Conservation (phyloP, 2,329 filamentous ascomycete genomes). For the Aspergillus neotritici region DNA sequence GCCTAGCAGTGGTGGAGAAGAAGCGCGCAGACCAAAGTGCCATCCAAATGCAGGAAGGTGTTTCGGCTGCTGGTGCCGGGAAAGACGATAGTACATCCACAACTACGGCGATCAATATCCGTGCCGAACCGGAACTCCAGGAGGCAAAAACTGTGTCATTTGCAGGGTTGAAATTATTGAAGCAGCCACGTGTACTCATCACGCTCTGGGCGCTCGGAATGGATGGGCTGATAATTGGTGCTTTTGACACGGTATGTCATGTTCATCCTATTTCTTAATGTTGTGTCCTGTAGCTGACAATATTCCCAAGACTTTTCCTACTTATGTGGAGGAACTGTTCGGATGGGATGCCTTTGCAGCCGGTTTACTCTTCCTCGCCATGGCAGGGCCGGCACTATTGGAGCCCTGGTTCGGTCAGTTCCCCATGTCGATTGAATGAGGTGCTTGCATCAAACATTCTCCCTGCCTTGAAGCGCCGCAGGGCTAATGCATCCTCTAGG, state of each 20-base stretch:
- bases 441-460: background rate
- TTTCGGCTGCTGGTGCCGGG: too few relatives aligned
- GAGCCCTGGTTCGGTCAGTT: constrained; percentile 49
- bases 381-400: constrained; percentile 56
- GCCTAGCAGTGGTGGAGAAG: constrained; percentile 56
- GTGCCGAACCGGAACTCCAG: background rate
- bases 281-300: constrained; percentile 7
- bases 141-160: constrained; percentile 24
- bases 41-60: too few relatives aligned
- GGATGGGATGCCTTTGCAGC: constrained; percentile 51
- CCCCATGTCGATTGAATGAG: background rate
- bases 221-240: constrained; percentile 7
- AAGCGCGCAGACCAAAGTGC: constrained; percentile 13
- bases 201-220: constrained; percentile 3
- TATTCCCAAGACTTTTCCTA: constrained; percentile 36
- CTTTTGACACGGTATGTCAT: constrained; percentile 26
- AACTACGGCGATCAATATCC: too few relatives aligned
- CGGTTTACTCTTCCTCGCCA: constrained; percentile 51
- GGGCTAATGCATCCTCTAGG: constrained; percentile 35
- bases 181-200: constrained; percentile 3
- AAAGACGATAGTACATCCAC: too few relatives aligned
- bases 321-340: constrained; percentile 51
- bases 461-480: background rate
- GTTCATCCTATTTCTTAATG: background rate
- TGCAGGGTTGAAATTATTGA: constrained; percentile 1